Base-by-base conservation (phyloP, 148 eudicot genomes). In the Camellia lanceoleosa region DNA sequence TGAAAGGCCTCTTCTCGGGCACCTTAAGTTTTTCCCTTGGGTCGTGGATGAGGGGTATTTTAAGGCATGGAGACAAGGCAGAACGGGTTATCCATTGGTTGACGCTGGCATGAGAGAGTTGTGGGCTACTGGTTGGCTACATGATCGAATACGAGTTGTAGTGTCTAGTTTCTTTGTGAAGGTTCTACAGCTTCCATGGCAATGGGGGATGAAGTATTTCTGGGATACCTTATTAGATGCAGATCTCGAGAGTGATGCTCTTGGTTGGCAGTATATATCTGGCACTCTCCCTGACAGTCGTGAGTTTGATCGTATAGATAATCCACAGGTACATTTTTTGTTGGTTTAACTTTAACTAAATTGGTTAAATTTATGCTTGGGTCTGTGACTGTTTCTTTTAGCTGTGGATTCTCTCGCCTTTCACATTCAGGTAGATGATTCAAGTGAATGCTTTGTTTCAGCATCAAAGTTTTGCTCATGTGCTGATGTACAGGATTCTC, bases 101-200 rank as follows among this genome's bases (percentile, higher is more conserved):
- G 99, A 96, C 83, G 99, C 99, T 47, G 98, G 99, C 75, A 96
- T 96, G 99, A 92, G 98, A 84, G 99, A 96, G 85, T 77, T 96
- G 16, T 96, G 99, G 99, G 99, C 99, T 64, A 90, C 99, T 11
- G 99, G 98, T 46, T 96, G 99, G 99, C 83, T 96, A 44, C 99
- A 96, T 80, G 99, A 96, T 85, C 81, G 98, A 65, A 96, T 96
- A 78, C 79, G 99, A 54, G 98, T 96, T 12, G 99, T 96, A 42
- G 99, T 96, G 15, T 87, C 99, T 12, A 96, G 99, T 81, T 96
- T 96, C 91, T 96, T 94, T 83, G 99, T 96, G 75, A 96, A 96
- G 83, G 97, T 96, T 86, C 86, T 96, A 72, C 99, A 94, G 87
- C 91, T 96, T 69, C 99, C 99, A 1, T 96, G 99, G 99, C 89